These are phyloP conservation scores for Rhododendron vialii DNA, from an alignment of 148 eudicot genomes.

Conservation along the genomic window DNA sequence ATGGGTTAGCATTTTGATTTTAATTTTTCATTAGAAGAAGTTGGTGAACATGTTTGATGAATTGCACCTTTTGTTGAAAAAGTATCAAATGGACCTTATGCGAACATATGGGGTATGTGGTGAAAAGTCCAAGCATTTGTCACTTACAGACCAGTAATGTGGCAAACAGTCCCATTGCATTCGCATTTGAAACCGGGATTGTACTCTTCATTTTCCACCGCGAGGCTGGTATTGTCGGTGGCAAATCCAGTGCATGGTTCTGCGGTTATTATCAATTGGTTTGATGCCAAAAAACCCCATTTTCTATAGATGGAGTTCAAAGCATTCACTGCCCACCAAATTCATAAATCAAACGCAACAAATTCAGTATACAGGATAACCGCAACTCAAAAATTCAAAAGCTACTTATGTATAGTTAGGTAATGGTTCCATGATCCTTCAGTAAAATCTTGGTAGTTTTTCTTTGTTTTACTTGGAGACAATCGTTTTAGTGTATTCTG, in stretches of 20 bases:
- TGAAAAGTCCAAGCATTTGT: background rate
- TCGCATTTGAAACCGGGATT: constrained; percentile 69
- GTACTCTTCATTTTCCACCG: constrained; percentile 9
- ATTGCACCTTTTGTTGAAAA: background rate
- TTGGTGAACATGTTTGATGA: background rate
- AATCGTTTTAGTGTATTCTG: background rate
- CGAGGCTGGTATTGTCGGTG: constrained; percentile 27
- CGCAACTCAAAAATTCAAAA: background rate
- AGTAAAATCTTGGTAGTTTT: background rate
- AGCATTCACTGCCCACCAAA: constrained; percentile 39
- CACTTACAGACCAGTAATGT: constrained; percentile 53
- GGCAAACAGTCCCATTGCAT: constrained; percentile 57
- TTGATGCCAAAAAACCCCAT: constrained; percentile 38
- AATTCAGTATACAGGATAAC: background rate
- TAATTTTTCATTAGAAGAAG: background rate
- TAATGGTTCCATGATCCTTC: background rate
- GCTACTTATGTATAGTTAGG: background rate
- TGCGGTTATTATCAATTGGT: constrained; percentile 64
- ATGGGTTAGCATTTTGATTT: background rate
- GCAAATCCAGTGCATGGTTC: constrained; percentile 65
- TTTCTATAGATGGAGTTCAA: constrained; percentile 37
- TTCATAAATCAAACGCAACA: background rate
- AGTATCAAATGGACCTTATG: background rate
- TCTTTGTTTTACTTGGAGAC: background rate
- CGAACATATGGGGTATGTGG: background rate